phyloP scores from a whole-genome alignment of 192 early-diverging fungal genomes.

The Neocallimastix lanati region DNA sequence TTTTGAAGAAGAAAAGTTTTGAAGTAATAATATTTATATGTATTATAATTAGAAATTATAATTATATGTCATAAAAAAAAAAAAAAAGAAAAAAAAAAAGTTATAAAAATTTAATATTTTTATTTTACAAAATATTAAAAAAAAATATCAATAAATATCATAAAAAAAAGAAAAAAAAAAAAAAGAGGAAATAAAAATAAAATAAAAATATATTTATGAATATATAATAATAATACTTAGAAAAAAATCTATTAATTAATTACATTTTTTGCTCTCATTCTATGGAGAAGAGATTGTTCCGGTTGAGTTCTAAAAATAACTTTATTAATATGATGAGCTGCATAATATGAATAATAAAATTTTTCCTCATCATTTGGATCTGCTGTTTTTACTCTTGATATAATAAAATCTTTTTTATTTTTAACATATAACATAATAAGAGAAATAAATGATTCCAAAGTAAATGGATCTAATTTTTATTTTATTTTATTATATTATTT shows the following conservation, averaged over 20 bases:
- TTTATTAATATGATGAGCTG: slow-evolving; percentile 59
- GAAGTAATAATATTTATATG: no score
- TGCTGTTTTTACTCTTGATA: slow-evolving; percentile 46
- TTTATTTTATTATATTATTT: no score
- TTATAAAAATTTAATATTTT: no score
- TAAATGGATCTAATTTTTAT: slow-evolving; percentile 34
- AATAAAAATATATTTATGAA: neutral
- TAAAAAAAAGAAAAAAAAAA: no score
- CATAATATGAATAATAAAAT: slow-evolving; percentile 47
- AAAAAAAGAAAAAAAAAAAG: no score
- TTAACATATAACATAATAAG: slow-evolving; percentile 32
- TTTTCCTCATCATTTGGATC: slow-evolving; percentile 31
- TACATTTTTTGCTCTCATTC: slow-evolving; percentile 61
- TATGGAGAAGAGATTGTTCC: slow-evolving; percentile 49
- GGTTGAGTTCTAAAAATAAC: slow-evolving; percentile 56
- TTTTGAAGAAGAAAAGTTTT: no score
- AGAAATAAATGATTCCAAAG: slow-evolving; percentile 38
- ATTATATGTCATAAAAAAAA: no score
- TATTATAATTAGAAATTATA: no score
- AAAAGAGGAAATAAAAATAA: neutral
- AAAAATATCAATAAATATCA: no score
- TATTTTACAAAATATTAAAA: no score
- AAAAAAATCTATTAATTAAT: no score
- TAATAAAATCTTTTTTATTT: slow-evolving; percentile 44
- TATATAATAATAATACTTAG: neutral